Evolutionary conservation across 2,329 filamentous ascomycete species (phyloP), one percentile per base, ranked within the genome.

Genomic region (Botrytis squamosa): DNA sequence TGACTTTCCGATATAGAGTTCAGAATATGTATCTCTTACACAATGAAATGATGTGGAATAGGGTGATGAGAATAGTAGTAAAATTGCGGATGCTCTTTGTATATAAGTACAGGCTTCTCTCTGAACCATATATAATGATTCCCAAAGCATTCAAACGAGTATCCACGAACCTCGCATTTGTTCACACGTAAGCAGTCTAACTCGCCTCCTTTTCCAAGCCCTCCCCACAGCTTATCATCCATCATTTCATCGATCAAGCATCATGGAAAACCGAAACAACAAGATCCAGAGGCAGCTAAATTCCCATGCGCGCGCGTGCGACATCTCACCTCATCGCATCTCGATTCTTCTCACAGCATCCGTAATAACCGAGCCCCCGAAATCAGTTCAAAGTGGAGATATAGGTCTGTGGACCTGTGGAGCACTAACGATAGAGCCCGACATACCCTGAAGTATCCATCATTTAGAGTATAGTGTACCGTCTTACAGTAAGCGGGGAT

Each of bases 401-500:
- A 36, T 12, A 4, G 16, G 29, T 29, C 5, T 29, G 12, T 55
- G 49, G 7, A 29, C 29, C 40, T 46, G 63, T 18, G 42, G 40
- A 25, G 63, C n/a, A 33, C 63, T 22, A 46, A 29, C 16, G 63
- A 65, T 65, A 22, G 52, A 57, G 52, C 52, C 52, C 52, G 20
- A 14, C 4, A n/a, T 62, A 62, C 59, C 63, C 42, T 38, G 42
- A 33, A 36, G 29, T 65, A 22, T 25, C 10, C 29, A 33, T 65
- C 29, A 36, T 36, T 7, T 36, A 22, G 42, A 18, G 63, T 33
- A 16, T 25, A 65, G n/a, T 29, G 42, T 22, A 25, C 42, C 9
- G 44, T 65, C 63, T 65, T 33, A 46, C 63, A 46, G 63, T 65
- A 65, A 65, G 63, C 63, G 63, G 63, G 42, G 42, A 65, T 36